Evolutionary conservation across 441 rosid genomes (phyloP).

Genomic region (Arabidopsis lyrata): DNA sequence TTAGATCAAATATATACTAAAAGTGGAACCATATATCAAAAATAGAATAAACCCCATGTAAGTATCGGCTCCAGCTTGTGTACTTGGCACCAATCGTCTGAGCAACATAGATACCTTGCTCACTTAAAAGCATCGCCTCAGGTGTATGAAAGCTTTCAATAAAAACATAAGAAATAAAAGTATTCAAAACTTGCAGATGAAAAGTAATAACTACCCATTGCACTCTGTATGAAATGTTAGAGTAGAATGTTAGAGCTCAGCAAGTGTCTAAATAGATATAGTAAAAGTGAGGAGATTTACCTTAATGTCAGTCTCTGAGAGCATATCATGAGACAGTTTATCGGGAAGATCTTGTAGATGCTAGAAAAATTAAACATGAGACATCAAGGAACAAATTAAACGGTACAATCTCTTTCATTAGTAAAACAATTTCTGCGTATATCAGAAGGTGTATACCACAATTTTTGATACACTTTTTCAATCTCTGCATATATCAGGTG

Average conservation of each 20-base stretch:
- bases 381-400: constrained; percentile 37
- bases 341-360: constrained; percentile 77
- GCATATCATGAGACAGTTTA: constrained; percentile 78
- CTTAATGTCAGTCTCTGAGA: constrained; percentile 82
- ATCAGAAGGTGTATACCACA: no score
- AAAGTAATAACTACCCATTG: constrained; percentile 9
- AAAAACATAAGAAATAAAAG: constrained; percentile 25
- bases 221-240: neutral
- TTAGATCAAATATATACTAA: constrained; percentile 15
- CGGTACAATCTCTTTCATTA: constrained; percentile 2
- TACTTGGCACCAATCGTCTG: constrained; percentile 76
- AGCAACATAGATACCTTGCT: constrained; percentile 92
- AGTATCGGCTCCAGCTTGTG: constrained; percentile 72
- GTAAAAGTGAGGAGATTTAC: constrained; percentile 47
- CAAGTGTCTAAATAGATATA: constrained; percentile 12
- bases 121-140: constrained; percentile 90
- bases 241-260: constrained; percentile 9
- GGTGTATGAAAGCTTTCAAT: constrained; percentile 84
- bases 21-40: constrained; percentile 5
- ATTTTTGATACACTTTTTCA: constrained; percentile 46
- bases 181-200: neutral
- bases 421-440: neutral
- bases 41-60: constrained; percentile 25
- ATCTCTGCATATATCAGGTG: constrained; percentile 59
- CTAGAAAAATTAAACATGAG: constrained; percentile 53